phyloP scores from a whole-genome alignment of 177 flowering plant species.

The Telopea speciosissima region DNA sequence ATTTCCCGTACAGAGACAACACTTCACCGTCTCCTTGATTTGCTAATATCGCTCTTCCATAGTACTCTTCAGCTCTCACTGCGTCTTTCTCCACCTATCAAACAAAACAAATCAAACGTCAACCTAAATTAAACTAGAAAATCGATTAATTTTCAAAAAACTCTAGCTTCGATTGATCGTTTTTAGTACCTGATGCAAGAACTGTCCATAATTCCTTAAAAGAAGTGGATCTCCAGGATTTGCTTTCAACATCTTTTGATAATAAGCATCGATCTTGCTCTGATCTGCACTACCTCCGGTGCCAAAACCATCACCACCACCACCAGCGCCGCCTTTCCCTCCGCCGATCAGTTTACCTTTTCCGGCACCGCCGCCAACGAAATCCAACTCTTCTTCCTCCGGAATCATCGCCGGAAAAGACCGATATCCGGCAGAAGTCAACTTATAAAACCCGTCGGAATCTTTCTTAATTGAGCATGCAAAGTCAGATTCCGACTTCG shows the following conservation, averaged over 20 bases:
- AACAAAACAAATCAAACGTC: not conserved
- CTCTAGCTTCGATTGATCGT: not conserved
- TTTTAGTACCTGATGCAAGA: slow-evolving; percentile 62
- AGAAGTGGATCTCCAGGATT: slow-evolving; percentile 62
- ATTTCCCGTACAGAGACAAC: slow-evolving; percentile 56
- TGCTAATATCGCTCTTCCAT: slow-evolving; percentile 75
- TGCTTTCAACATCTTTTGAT: slow-evolving; percentile 50
- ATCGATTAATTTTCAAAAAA: not conserved
- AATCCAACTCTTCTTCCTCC: slow-evolving; percentile 30
- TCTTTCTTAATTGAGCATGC: slow-evolving; percentile 15
- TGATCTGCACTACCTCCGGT: slow-evolving; percentile 27
- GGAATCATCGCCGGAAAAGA: slow-evolving; percentile 24
- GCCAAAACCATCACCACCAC: slow-evolving; percentile 4
- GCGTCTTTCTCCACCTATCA: slow-evolving; percentile 55
- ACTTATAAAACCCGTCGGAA: not conserved
- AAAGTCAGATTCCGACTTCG: slow-evolving; percentile 38
- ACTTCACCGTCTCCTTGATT: slow-evolving; percentile 71
- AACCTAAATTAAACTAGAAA: not conserved
- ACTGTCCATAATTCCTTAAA: slow-evolving; percentile 68
- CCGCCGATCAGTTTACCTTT: slow-evolving; percentile 28
- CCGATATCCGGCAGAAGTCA: slow-evolving; percentile 17
- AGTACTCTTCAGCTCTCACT: slow-evolving; percentile 64
- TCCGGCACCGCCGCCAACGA: slow-evolving; percentile 36
- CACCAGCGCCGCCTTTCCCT: slow-evolving; percentile 15
- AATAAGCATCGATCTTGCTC: slow-evolving; percentile 51